These are phyloP conservation scores for Hyaloscypha hepaticicola DNA, from an alignment of 495 filamentous ascomycete genomes.

Conservation along the genomic window DNA sequence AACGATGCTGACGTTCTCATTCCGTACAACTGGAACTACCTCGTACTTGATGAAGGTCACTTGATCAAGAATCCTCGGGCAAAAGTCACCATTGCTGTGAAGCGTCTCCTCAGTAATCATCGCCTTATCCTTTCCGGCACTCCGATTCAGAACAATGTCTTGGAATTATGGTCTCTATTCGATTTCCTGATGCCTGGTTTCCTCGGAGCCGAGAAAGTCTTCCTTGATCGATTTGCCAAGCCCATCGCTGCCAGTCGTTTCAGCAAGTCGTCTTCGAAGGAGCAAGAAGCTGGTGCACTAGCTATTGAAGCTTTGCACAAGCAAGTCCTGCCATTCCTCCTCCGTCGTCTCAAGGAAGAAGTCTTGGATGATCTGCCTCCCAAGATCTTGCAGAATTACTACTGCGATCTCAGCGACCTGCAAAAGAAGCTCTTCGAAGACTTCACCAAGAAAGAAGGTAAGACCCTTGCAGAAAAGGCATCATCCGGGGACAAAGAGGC, in stretches of 20 bases:
- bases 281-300: constrained; percentile 94
- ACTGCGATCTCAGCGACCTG: constrained; percentile 95
- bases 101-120: constrained; percentile 84
- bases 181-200: constrained; percentile 99
- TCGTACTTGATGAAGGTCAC: constrained; percentile 95
- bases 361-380: constrained; percentile 94
- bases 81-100: constrained; percentile 89
- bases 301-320: constrained; percentile 98
- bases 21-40: constrained; percentile 91
- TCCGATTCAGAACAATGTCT: constrained; percentile 96
- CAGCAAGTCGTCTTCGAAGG: constrained; percentile 95
- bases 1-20: constrained; percentile 87
- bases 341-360: constrained; percentile 96
- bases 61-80: constrained; percentile 97
- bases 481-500: constrained; percentile 79
- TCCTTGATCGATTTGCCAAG: constrained; percentile 95
- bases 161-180: constrained; percentile 98
- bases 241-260: constrained; percentile 93
- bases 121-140: constrained; percentile 95
- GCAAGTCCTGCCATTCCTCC: constrained; percentile 93
- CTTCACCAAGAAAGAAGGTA: constrained; percentile 89
- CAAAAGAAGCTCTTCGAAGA: constrained; percentile 95
- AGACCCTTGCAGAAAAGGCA: constrained; percentile 74
- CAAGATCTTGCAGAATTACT: constrained; percentile 99
- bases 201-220: constrained; percentile 96